phyloP scores from a whole-genome alignment of 2,329 filamentous ascomycete genomes.

The Aureobasidium subglaciale region DNA sequence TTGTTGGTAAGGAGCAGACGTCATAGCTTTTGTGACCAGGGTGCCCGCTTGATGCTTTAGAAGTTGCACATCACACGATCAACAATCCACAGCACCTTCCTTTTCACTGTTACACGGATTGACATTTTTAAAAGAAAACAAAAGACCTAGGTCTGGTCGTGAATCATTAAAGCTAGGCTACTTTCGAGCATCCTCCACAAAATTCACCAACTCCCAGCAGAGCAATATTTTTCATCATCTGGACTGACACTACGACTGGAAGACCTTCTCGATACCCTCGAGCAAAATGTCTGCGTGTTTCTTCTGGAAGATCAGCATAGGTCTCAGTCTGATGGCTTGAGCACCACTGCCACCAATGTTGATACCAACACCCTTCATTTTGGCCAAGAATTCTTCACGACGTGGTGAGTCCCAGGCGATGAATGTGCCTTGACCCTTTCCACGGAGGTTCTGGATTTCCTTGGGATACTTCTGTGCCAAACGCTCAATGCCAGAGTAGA shows the following conservation, averaged over 20 bases:
- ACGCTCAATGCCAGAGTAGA: conserved; percentile 60
- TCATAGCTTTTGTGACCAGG: neutral
- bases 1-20: neutral
- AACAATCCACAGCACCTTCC: too few relatives aligned
- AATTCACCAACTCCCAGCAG: neutral
- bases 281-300: conserved; percentile 78
- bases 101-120: too few relatives aligned
- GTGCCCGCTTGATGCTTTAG: too few relatives aligned
- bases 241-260: neutral
- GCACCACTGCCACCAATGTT: conserved; percentile 77
- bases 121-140: too few relatives aligned
- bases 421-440: conserved; percentile 80
- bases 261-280: conserved; percentile 22
- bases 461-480: conserved; percentile 63
- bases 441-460: conserved; percentile 72
- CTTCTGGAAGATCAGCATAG: conserved; percentile 86
- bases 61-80: too few relatives aligned
- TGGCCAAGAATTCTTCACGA: conserved; percentile 67
- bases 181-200: too few relatives aligned
- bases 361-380: conserved; percentile 68
- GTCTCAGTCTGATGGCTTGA: conserved; percentile 66
- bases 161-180: too few relatives aligned
- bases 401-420: conserved; percentile 79
- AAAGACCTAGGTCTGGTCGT: too few relatives aligned
- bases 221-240: neutral